phyloP scores from a whole-genome alignment of 2,329 filamentous ascomycete species.

The Neurospora sp. region DNA sequence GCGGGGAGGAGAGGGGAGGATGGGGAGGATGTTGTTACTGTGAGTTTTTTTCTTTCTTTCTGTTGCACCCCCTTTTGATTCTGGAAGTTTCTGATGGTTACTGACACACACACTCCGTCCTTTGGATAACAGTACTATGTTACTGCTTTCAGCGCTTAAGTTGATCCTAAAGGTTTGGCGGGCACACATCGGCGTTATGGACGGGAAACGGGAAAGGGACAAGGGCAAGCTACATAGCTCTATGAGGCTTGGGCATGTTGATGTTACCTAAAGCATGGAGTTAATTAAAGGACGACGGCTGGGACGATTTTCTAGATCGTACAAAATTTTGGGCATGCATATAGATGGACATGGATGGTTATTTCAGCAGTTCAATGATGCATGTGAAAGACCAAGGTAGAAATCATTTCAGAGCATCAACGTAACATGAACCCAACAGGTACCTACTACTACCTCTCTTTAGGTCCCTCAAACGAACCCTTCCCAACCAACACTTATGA shows the following conservation, averaged over 20 bases:
- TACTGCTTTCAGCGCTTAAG: constrained; percentile 26
- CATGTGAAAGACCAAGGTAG: too few relatives aligned
- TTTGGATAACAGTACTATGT: constrained; percentile 26
- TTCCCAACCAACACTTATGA: too few relatives aligned
- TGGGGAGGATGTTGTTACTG: constrained; percentile 65
- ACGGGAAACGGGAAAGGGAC: not conserved
- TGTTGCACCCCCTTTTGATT: too few relatives aligned
- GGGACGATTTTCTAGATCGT: not conserved
- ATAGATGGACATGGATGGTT: not conserved
- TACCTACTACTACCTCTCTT: too few relatives aligned
- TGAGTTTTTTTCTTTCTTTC: constrained; percentile 28
- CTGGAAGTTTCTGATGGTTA: too few relatives aligned
- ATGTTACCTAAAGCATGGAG: not conserved
- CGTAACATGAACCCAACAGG: too few relatives aligned
- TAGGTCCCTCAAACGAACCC: too few relatives aligned
- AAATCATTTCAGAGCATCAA: too few relatives aligned
- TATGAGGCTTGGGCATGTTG: not conserved
- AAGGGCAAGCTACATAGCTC: not conserved
- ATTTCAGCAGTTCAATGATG: too few relatives aligned
- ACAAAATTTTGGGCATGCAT: not conserved
- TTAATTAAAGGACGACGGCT: not conserved
- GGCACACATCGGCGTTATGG: not conserved
- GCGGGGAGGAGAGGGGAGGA: constrained; percentile 59
- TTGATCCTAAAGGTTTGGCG: not conserved
- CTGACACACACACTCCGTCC: too few relatives aligned